A percentile compares a stretch with the other conserved stretches of the same genome.
Evolutionary conservation across 495 filamentous ascomycete genomes (phyloP).

Genomic region (Aspergillus ellipticus): DNA sequence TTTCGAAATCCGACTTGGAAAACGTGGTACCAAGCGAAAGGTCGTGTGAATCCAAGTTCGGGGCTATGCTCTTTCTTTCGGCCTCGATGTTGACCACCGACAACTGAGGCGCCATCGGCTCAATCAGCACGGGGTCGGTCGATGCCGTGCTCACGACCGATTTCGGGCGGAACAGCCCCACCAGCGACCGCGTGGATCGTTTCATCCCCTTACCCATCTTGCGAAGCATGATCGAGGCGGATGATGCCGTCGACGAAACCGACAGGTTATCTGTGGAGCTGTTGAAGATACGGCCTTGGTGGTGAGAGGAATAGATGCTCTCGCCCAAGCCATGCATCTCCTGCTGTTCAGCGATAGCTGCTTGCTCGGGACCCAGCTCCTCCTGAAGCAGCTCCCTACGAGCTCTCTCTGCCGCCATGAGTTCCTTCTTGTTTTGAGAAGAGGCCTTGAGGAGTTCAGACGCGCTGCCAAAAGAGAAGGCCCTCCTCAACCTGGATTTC

Average conservation of each 20-base stretch:
- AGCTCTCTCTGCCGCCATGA: constrained; percentile 57
- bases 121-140: constrained; percentile 57
- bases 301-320: constrained; percentile 75
- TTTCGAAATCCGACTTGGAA: constrained; percentile 69
- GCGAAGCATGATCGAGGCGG: constrained; percentile 96
- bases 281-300: constrained; percentile 78
- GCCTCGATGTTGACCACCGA: constrained; percentile 96
- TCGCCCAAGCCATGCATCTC: constrained; percentile 88
- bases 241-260: constrained; percentile 95
- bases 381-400: constrained; percentile 68
- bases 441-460: constrained; percentile 81
- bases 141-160: constrained; percentile 75
- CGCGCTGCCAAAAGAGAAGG: constrained; percentile 96
- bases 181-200: constrained; percentile 82
- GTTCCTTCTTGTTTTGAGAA: constrained; percentile 56
- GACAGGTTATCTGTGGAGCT: constrained; percentile 96
- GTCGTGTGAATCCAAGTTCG: constrained; percentile 66
- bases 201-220: constrained; percentile 99
- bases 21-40: constrained; percentile 73
- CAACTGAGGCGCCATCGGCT: constrained; percentile 71
- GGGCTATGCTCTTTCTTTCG: constrained; percentile 79
- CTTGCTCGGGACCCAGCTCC: constrained; percentile 78
- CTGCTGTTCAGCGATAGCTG: constrained; percentile 84
- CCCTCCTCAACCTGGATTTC: constrained; percentile 84
- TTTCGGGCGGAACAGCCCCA: constrained; percentile 93